Conservation (phyloP, 805 yeast species). For the Huiozyma sinensis region DNA sequence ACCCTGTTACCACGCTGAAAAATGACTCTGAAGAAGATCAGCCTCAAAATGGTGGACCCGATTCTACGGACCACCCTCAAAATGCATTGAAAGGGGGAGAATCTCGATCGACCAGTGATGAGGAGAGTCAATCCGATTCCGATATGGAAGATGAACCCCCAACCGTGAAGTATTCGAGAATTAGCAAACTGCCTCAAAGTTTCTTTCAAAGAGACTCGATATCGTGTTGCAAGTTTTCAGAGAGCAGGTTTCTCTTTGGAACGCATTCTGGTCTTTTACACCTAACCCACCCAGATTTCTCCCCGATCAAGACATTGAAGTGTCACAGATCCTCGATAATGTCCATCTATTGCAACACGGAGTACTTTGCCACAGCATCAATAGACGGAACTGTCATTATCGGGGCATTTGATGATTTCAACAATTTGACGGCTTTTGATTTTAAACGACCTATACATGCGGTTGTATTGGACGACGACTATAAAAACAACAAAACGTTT, state of each 20-base stretch:
- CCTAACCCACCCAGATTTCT: constrained; percentile 48
- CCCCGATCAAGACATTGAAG: constrained; percentile 58
- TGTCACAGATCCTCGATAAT: constrained; percentile 82
- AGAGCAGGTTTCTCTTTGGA: constrained; percentile 62
- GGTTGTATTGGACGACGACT: constrained; percentile 68
- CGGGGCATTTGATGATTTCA: constrained; percentile 47
- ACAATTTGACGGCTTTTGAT: constrained; percentile 63
- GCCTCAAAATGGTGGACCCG: constrained; percentile 4
- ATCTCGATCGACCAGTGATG: constrained; percentile 7
- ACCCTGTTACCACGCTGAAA: constrained; percentile 9
- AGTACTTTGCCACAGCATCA: constrained; percentile 73
- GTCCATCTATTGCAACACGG: constrained; percentile 62
- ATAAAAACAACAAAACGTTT: constrained; percentile 50
- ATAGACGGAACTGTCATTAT: constrained; percentile 89
- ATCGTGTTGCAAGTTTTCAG: constrained; percentile 55
- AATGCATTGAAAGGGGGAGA: constrained; percentile 6
- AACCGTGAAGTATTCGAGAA: constrained; percentile 58
- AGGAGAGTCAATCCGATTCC: constrained; percentile 27
- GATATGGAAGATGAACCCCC: constrained; percentile 50
- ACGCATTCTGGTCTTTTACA: constrained; percentile 83
- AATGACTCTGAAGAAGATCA: constrained; percentile 12
- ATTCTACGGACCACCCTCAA: constrained; percentile 6
- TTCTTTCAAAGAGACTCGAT: constrained; percentile 71
- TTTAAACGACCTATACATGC: constrained; percentile 83
- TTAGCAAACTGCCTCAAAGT: constrained; percentile 54